Base-by-base conservation (phyloP, 345 rosid genomes). In the Litchi chinensis region DNA sequence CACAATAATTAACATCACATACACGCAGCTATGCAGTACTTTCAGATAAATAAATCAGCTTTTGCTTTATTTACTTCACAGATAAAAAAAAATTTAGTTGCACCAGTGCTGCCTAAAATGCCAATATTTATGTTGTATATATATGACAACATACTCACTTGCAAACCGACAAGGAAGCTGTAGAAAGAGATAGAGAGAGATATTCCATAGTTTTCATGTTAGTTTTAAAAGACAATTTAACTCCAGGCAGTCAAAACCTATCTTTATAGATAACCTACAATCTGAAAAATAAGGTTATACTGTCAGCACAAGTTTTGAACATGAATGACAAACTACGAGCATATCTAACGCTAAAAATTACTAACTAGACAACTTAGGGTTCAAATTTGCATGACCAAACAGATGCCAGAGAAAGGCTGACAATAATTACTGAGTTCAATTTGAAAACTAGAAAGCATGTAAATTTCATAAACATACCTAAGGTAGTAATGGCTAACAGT, bases 401-500 rank as follows among this genome's bases (percentile, higher is more conserved):
- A 32, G 43, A 24, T 12, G 57, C 22, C 43, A 44, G 21, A 74
- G 10, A 32, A 43, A 73, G 50, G 39, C n/a, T 41, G 77, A 44
- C 9, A 24, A 48, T 13, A 74, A 15, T 57, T n/a, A 32, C 8
- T 18, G 9, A 24, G 21, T 43, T 43, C 10, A 43, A 62, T 21
- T 50, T 59, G 24, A 32, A 68, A 44, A 22, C 71, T 12, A 65
- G 74, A 43, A 77, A 65, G 37, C 74, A 6, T 15, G 44, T 24
- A 37, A 60, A 57, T 13, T 54, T 18, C 32, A 21, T 3, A 56
- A 43, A 73, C 91, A 82, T 85, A 96, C 98, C 99, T 91, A 18
- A 91, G 93, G 89, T 96, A 94, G 86, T 96, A 94, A 80, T 93
- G 93, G 89, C 89, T 91, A 82, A 96, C 94, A 44, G 93, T 79